Evolutionary conservation across 2,329 filamentous ascomycete genomes (phyloP).

Genomic region (Orbilia quercus): DNA sequence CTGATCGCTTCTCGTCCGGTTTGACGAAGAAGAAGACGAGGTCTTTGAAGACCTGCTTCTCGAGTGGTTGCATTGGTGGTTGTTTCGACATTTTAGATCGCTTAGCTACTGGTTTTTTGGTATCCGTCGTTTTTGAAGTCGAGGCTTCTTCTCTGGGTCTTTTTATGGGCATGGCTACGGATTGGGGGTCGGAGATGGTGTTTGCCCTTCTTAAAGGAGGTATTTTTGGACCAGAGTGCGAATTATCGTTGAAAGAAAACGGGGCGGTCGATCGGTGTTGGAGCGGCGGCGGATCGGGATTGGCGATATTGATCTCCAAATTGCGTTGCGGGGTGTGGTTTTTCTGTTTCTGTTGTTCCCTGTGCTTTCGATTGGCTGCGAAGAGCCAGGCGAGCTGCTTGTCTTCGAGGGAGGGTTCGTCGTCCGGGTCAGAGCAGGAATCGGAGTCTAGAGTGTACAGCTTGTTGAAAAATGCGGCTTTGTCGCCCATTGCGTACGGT

Average conservation of each 20-base stretch:
- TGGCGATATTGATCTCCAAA: too few species aligned
- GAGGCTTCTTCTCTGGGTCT: constrained; percentile 16
- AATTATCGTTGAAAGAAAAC: constrained; percentile 1
- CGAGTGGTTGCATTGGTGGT: constrained; percentile 26
- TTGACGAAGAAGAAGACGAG: constrained; percentile 69
- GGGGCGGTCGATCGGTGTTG: constrained; percentile 21
- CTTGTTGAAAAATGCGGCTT: constrained; percentile 34
- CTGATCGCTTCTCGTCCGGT: constrained; percentile 76
- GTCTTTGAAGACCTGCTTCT: constrained; percentile 55
- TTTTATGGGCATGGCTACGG: constrained; percentile 25
- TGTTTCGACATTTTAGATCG: constrained; percentile 31
- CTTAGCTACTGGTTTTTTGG: constrained; percentile 26
- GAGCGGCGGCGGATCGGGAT: constrained; percentile 7
- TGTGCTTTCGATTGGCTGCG: constrained; percentile 52
- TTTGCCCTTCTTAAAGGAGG: constrained; percentile 6
- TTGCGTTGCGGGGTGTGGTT: too few species aligned
- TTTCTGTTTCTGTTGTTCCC: constrained; percentile 52
- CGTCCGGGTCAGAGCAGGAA: constrained; percentile 26
- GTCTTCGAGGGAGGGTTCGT: constrained; percentile 40
- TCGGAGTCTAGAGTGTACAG: constrained; percentile 20
- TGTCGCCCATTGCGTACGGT: constrained; percentile 23
- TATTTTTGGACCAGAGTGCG: neutral
- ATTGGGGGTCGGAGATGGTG: constrained; percentile 14
- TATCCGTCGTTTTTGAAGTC: neutral
- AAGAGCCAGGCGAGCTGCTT: constrained; percentile 31